Percentiles rank a stretch among this genome's conserved stretches.
phyloP scores from a whole-genome alignment of 345 rosid genomes.

The Rhodomyrtus tomentosa region DNA sequence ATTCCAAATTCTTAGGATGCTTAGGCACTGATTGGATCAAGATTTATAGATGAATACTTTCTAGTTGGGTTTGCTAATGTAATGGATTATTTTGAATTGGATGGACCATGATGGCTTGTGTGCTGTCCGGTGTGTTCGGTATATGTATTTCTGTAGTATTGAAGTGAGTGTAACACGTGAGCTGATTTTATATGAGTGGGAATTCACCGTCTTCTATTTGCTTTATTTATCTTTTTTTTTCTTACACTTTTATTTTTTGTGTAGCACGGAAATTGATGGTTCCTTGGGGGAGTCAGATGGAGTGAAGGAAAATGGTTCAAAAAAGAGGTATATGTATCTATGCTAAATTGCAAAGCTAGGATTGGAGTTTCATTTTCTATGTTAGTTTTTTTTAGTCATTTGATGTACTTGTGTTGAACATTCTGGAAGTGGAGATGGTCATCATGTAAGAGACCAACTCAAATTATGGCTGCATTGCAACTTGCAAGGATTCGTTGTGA shows the following conservation, averaged over 20 bases:
- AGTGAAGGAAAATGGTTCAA: conserved; percentile 61
- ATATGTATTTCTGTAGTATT: background rate
- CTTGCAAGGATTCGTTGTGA: background rate
- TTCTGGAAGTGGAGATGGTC: background rate
- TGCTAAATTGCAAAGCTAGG: background rate
- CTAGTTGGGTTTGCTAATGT: background rate
- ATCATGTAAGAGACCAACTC: background rate
- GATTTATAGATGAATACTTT: background rate
- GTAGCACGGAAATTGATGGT: conserved; percentile 56
- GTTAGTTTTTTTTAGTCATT: background rate
- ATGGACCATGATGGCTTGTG: background rate
- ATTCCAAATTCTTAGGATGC: background rate
- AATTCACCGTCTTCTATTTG: background rate
- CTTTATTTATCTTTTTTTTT: background rate
- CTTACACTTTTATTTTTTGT: background rate
- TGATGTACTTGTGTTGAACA: background rate
- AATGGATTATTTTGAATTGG: background rate
- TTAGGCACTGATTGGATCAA: background rate
- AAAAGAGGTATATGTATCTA: conserved; percentile 51
- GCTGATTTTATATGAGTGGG: background rate
- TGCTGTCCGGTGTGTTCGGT: background rate
- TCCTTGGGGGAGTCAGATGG: conserved; percentile 58
- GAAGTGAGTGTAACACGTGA: background rate
- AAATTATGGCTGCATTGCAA: background rate
- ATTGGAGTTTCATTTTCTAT: background rate